Evolutionary conservation across 2,329 filamentous ascomycete species (phyloP).

Genomic region (Pezicula carpinea): DNA sequence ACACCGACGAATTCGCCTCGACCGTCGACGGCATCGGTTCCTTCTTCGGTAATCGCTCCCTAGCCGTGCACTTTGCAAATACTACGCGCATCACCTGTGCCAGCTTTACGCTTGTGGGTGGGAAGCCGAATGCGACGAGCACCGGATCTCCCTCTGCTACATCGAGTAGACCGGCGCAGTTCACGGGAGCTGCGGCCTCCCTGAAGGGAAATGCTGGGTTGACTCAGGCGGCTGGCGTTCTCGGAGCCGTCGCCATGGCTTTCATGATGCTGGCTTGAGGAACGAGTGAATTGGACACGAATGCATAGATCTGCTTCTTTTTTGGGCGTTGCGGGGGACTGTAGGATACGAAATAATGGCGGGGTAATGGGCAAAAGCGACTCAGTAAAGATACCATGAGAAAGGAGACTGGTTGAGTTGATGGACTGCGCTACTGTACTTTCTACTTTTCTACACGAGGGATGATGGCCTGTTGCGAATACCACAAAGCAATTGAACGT

Average conservation of each 20-base stretch:
- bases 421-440: too few relatives aligned
- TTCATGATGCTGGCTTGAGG: background rate
- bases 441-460: too few relatives aligned
- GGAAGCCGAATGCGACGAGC: background rate
- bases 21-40: slow-evolving; percentile 43
- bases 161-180: background rate
- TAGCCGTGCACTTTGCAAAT: slow-evolving; percentile 61
- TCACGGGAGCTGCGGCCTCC: slow-evolving; percentile 1
- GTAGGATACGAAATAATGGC: too few relatives aligned
- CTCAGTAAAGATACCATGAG: too few relatives aligned
- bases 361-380: too few relatives aligned
- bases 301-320: too few relatives aligned
- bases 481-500: too few relatives aligned
- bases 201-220: background rate
- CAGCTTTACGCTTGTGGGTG: slow-evolving; percentile 44
- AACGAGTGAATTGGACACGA: background rate
- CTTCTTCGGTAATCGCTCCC: slow-evolving; percentile 61
- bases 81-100: slow-evolving; percentile 61
- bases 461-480: too few relatives aligned
- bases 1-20: slow-evolving; percentile 54
- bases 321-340: too few relatives aligned
- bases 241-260: slow-evolving; percentile 5
- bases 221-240: slow-evolving; percentile 2
- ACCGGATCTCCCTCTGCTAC: slow-evolving; percentile 1
- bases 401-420: too few relatives aligned